A percentile compares a stretch with the other conserved stretches of the same genome.
Evolutionary conservation across 495 filamentous ascomycete species (phyloP).

Genomic region (Neurospora sp.): DNA sequence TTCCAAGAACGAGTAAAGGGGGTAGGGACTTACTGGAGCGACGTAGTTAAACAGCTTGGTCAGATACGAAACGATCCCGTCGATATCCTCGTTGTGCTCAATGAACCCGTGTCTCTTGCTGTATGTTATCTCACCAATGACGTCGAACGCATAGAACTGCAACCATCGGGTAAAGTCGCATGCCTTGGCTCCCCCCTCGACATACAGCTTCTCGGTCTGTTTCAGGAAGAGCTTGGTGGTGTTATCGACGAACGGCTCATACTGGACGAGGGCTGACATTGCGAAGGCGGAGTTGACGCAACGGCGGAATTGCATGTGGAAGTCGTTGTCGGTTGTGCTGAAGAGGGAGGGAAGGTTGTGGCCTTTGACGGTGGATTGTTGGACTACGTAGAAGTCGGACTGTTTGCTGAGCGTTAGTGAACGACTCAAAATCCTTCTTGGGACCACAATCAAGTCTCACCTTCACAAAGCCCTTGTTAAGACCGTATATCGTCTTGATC

Average conservation of each 20-base stretch:
- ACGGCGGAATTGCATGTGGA: conserved; percentile 59
- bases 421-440: too few relatives aligned
- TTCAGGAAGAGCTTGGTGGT: conserved; percentile 53
- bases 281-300: conserved; percentile 64
- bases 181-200: conserved; percentile 30
- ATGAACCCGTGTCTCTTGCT: conserved; percentile 53
- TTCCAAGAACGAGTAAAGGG: background rate
- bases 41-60: conserved; percentile 46
- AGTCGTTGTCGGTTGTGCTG: conserved; percentile 62
- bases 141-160: conserved; percentile 72
- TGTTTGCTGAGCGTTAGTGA: conserved; percentile 19
- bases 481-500: conserved; percentile 64
- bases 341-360: conserved; percentile 62
- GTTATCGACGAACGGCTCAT: conserved; percentile 64
- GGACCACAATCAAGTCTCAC: conserved; percentile 22
- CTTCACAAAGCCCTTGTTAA: conserved; percentile 76
- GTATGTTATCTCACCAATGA: conserved; percentile 60
- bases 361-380: conserved; percentile 54
- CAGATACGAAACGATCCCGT: conserved; percentile 48
- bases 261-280: conserved; percentile 59
- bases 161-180: conserved; percentile 67
- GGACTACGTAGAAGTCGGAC: conserved; percentile 64
- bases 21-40: conserved; percentile 37
- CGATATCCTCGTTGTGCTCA: conserved; percentile 52
- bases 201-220: conserved; percentile 53